Evolutionary conservation across 495 filamentous ascomycete species (phyloP).

Genomic region (Aspergillus campestris): DNA sequence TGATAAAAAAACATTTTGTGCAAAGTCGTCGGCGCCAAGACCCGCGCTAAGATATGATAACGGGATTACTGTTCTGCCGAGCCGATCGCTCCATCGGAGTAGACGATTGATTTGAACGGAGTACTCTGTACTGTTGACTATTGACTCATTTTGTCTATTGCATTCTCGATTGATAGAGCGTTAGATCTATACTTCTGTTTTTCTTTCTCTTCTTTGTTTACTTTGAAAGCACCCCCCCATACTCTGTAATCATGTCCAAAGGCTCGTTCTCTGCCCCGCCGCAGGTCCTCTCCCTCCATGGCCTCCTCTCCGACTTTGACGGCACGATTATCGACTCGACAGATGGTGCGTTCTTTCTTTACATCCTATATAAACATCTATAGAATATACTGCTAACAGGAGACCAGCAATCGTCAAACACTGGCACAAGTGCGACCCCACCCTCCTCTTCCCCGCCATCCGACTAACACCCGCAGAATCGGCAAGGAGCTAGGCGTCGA

Average conservation of each 20-base stretch:
- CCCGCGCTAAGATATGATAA: slow-evolving; percentile 32
- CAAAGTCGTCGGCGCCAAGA: slow-evolving; percentile 14
- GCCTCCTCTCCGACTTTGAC: slow-evolving; percentile 87
- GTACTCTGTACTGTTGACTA: slow-evolving; percentile 1
- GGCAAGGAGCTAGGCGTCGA: slow-evolving; percentile 76
- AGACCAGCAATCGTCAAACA: slow-evolving; percentile 76
- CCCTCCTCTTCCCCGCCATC: background rate
- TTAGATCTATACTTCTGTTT: background rate
- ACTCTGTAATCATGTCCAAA: slow-evolving; percentile 26
- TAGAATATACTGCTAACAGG: slow-evolving; percentile 4
- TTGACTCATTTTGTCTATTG: slow-evolving; percentile 4
- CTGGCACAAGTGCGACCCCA: slow-evolving; percentile 59
- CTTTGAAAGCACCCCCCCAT: background rate
- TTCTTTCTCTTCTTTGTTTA: background rate
- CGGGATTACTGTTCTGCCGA: slow-evolving; percentile 31
- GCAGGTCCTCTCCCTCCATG: slow-evolving; percentile 57
- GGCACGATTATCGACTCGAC: slow-evolving; percentile 47
- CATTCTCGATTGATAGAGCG: background rate
- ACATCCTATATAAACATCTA: background rate
- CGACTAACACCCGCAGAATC: slow-evolving; percentile 42
- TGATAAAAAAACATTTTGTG: slow-evolving; percentile 17
- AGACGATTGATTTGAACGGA: too few relatives aligned
- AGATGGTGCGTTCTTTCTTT: slow-evolving; percentile 22
- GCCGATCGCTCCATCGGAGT: slow-evolving; percentile 15
- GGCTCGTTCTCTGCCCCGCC: slow-evolving; percentile 51